Evolutionary conservation across 1,284 basidiomycete species (phyloP).

Genomic region (Pseudozyma flocculosa): DNA sequence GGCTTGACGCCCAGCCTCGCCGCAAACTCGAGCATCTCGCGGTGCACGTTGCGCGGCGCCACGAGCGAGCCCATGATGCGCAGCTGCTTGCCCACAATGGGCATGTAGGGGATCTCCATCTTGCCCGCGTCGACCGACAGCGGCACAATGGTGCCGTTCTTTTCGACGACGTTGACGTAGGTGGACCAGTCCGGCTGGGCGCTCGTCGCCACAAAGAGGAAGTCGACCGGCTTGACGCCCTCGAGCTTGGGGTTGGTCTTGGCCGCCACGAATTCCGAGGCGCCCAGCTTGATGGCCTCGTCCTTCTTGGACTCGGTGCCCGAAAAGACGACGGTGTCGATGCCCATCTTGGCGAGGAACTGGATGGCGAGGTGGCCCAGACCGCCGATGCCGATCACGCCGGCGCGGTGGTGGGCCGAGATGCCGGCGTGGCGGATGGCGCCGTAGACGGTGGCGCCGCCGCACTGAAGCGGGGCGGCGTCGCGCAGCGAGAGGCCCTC

Average conservation of each 20-base stretch:
- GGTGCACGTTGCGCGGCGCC: conserved; percentile 41
- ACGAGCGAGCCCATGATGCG: conserved; percentile 45
- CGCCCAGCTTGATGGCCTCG: conserved; percentile 42
- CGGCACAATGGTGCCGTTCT: conserved; percentile 45
- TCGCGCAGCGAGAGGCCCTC: conserved; percentile 41
- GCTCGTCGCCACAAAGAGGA: conserved; percentile 45
- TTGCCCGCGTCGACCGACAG: conserved; percentile 32
- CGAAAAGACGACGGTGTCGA: conserved; percentile 42
- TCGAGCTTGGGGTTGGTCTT: conserved; percentile 47
- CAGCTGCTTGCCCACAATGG: conserved; percentile 46
- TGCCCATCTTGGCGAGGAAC: conserved; percentile 42
- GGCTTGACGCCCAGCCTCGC: conserved; percentile 43
- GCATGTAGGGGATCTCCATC: conserved; percentile 44
- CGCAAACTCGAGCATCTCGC: conserved; percentile 47
- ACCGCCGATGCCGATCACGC: conserved; percentile 40
- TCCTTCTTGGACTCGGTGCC: conserved; percentile 41
- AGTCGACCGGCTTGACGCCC: conserved; percentile 45
- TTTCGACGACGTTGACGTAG: conserved; percentile 44
- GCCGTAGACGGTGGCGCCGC: conserved; percentile 41
- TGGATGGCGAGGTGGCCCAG: conserved; percentile 43
- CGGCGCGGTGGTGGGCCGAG: conserved; percentile 24
- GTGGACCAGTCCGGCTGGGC: conserved; percentile 50
- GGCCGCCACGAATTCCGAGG: conserved; percentile 45
- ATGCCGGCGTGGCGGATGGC: conserved; percentile 33
- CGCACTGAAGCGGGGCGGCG: conserved; percentile 47